Base-by-base conservation (phyloP, 495 filamentous ascomycete species). In the Trichoderma virens region DNA sequence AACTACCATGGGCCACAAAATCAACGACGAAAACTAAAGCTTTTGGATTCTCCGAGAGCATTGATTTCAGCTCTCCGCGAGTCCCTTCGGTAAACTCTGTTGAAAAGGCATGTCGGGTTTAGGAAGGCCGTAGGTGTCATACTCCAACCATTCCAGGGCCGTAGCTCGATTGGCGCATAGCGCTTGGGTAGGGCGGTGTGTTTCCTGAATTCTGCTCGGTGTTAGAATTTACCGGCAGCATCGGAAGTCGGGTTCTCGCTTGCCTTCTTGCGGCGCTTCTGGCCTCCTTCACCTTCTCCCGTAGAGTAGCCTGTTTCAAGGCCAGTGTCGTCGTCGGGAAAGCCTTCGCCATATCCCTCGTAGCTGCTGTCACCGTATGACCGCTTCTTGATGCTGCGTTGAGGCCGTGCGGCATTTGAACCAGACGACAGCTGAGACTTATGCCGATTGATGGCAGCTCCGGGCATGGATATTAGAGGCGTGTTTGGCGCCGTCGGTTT, bases 271-370 rank as follows among this genome's bases (percentile, higher is more conserved):
- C 79, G 77, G 63, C 80, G 75, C 74, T 85, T 84, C 64, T 77
- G 68, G 64, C 73, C 74, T 34, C 66, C 70, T 62, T 79, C 81
- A 32, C 76, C 81, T 64, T 83, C 81, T 43, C 77, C 78, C 25
- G 79, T 82, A 43, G 80, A 83, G 60, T 83, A 84, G 23, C 80
- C 81, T 0, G 71, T 68, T 7, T 76, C 76, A 59, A 70, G 65
- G 31, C 78, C 80, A 1, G 67, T 65, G 62, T 83, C 80, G 64
- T 83, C 80, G 63, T 83, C 82, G 1, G 71, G 74, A 59, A 68
- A 83, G 23, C 82, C 80, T 64, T 85, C 82, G 28, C 79, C 81
- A 67, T 85, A 85, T 51, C 82, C 82, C 65, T 85, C 82, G 67
- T 77, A 85, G 67, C 79, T 85, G 64, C 74, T 78, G 67, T 84